Evolutionary conservation across 148 eudicot genomes (phyloP).

Genomic region (Oxyria digyna): DNA sequence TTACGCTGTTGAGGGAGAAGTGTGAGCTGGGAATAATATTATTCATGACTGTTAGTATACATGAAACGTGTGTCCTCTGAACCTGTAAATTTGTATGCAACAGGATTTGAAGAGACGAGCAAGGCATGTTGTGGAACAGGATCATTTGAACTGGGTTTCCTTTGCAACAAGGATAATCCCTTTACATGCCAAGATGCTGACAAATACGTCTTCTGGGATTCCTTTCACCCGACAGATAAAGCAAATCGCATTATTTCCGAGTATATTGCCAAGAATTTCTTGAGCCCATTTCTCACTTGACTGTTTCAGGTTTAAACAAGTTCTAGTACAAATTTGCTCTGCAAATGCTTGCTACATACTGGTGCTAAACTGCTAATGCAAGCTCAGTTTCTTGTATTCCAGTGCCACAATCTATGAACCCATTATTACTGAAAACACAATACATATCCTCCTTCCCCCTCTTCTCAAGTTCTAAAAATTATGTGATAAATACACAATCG

Average conservation of each 20-base stretch:
- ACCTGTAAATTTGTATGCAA: not conserved
- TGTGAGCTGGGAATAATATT: too few species aligned
- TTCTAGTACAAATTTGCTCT: not conserved
- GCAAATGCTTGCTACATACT: not conserved
- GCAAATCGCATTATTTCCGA: slow-evolving; percentile 5
- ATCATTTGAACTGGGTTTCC: slow-evolving; percentile 16
- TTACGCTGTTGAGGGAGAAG: too few species aligned
- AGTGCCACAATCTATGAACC: not conserved
- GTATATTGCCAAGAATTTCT: not conserved
- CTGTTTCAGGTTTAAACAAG: not conserved
- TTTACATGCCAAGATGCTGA: slow-evolving; percentile 28
- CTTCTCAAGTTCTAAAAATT: too few species aligned
- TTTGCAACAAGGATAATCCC: slow-evolving; percentile 23
- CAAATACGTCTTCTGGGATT: slow-evolving; percentile 45
- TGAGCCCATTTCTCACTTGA: slow-evolving; percentile 2
- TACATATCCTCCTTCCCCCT: too few species aligned
- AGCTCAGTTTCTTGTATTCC: not conserved
- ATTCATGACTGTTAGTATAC: too few species aligned
- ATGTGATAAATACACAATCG: not conserved
- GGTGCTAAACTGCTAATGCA: not conserved
- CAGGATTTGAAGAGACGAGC: slow-evolving; percentile 43
- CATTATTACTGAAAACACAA: not conserved
- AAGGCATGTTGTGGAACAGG: slow-evolving; percentile 54
- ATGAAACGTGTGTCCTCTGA: too few species aligned
- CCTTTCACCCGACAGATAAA: slow-evolving; percentile 42